phyloP scores from a whole-genome alignment of 306 rosid genomes.

The Ceratonia siliqua region DNA sequence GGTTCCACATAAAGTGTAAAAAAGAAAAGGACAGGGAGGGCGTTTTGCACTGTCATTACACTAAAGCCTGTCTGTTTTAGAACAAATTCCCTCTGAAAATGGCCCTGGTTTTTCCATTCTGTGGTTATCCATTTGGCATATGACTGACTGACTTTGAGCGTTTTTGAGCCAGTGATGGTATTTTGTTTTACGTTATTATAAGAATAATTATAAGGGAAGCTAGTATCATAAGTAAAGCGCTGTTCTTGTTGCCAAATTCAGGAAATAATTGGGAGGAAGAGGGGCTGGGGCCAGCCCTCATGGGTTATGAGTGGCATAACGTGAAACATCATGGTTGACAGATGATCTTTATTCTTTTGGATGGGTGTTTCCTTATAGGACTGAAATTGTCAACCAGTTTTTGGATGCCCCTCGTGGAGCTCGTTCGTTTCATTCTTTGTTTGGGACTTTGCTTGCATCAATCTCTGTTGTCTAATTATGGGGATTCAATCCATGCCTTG shows the following conservation, averaged over 20 bases:
- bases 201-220: slow-evolving; percentile 46
- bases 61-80: slow-evolving; percentile 22
- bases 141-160: slow-evolving; percentile 1
- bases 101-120: slow-evolving; percentile 17
- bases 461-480: slow-evolving; percentile 9
- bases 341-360: slow-evolving; percentile 46
- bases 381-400: slow-evolving; percentile 23
- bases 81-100: not conserved
- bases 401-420: slow-evolving; percentile 19
- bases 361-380: slow-evolving; percentile 35
- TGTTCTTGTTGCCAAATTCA: slow-evolving; percentile 35
- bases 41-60: slow-evolving; percentile 27
- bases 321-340: slow-evolving; percentile 71
- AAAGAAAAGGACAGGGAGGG: slow-evolving; percentile 23
- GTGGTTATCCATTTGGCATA: slow-evolving; percentile 15
- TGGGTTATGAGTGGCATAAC: slow-evolving; percentile 79
- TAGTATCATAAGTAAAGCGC: slow-evolving; percentile 42
- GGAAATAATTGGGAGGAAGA: slow-evolving; percentile 41
- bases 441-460: slow-evolving; percentile 29
- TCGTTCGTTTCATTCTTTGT: slow-evolving; percentile 23
- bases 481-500: not conserved
- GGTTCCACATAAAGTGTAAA: slow-evolving; percentile 32
- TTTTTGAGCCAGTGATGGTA: slow-evolving; percentile 41
- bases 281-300: slow-evolving; percentile 54
- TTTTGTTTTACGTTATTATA: slow-evolving; percentile 53